A percentile compares a stretch with the other conserved stretches of the same genome.
Evolutionary conservation across 805 yeast genomes (phyloP).

Genomic region (Priceomyces castillae): DNA sequence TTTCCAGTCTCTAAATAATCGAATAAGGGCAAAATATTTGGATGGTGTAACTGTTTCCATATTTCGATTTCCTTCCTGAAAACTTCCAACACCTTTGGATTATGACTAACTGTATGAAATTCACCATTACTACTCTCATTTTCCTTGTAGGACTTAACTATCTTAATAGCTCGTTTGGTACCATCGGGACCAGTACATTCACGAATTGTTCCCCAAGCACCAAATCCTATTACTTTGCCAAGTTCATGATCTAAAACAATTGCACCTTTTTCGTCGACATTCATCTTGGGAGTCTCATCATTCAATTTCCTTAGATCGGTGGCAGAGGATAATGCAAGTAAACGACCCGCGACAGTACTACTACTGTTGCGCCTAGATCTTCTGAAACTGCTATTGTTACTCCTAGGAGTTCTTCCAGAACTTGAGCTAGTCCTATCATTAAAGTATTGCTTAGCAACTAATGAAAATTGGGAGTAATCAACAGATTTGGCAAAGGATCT

Average conservation of each 20-base stretch:
- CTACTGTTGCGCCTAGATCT: constrained; percentile 30
- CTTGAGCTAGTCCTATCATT: constrained; percentile 21
- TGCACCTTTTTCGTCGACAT: constrained; percentile 67
- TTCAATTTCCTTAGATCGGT: constrained; percentile 30
- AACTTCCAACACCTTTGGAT: constrained; percentile 50
- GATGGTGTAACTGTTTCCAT: constrained; percentile 71
- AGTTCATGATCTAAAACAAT: constrained; percentile 57
- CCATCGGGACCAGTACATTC: constrained; percentile 52
- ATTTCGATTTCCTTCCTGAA: constrained; percentile 70
- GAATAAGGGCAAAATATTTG: constrained; percentile 60
- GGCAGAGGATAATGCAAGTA: constrained; percentile 37
- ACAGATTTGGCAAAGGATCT: constrained; percentile 36
- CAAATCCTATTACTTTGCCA: constrained; percentile 78
- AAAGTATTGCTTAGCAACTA: constrained; percentile 36
- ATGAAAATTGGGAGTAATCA: constrained; percentile 43
- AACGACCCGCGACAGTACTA: constrained; percentile 41
- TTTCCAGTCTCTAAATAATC: constrained; percentile 59
- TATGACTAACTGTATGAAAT: constrained; percentile 18
- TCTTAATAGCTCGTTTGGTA: constrained; percentile 56
- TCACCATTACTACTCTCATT: constrained; percentile 11
- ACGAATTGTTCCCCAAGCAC: constrained; percentile 87
- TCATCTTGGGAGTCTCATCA: constrained; percentile 24
- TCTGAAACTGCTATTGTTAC: constrained; percentile 29
- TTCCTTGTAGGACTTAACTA: constrained; percentile 40
- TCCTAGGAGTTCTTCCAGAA: constrained; percentile 19